These are phyloP conservation scores for Fusarium floridanum DNA, from an alignment of 2,329 filamentous ascomycete species.

Conservation along the genomic window DNA sequence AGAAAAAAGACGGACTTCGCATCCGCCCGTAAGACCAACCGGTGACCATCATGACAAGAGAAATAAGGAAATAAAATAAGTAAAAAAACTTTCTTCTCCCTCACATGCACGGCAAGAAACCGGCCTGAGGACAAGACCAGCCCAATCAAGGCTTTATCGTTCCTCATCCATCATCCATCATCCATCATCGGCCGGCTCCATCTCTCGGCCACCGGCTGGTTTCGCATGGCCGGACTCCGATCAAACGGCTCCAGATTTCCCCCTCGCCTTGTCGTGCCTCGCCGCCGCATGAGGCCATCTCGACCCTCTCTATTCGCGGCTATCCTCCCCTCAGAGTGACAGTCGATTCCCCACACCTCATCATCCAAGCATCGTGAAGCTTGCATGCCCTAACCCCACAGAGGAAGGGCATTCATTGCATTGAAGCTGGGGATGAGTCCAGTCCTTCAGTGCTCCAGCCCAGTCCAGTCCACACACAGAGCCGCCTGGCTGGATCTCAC, in stretches of 20 bases:
- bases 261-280: conserved; percentile 24
- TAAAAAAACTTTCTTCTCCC: conserved; percentile 20
- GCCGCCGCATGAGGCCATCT: conserved; percentile 34
- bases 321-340: conserved; percentile 20
- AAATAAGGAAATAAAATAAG: conserved; percentile 8
- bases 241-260: conserved; percentile 25
- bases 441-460: background rate
- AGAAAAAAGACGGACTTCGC: background rate
- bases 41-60: background rate
- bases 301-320: conserved; percentile 13
- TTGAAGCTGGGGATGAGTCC: conserved; percentile 7
- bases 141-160: background rate
- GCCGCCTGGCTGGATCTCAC: conserved; percentile 16
- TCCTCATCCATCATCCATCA: background rate
- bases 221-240: conserved; percentile 16
- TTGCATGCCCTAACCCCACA: conserved; percentile 24
- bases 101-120: conserved; percentile 28
- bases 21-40: conserved; percentile 9
- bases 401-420: conserved; percentile 5
- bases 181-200: conserved; percentile 4
- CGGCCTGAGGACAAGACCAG: background rate
- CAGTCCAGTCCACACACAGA: conserved; percentile 1
- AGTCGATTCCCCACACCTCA: conserved; percentile 39
- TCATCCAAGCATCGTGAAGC: conserved; percentile 26
- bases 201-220: conserved; percentile 2